Evolutionary conservation across 345 rosid species (phyloP).

Genomic region (Ceriops decandra): DNA sequence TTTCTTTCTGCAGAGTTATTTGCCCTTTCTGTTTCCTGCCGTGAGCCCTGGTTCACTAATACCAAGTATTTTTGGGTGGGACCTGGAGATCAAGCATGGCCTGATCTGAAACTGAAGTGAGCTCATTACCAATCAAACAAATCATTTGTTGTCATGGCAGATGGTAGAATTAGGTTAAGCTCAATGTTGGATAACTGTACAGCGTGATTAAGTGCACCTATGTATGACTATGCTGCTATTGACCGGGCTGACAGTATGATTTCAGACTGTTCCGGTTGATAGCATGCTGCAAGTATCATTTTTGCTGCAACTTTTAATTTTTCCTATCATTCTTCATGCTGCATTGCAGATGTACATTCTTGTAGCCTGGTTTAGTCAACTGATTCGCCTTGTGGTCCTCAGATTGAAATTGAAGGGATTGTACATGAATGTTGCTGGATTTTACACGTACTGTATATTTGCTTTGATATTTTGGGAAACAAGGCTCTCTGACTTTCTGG

Average conservation of each 20-base stretch:
- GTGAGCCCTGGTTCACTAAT: slow-evolving; percentile 84
- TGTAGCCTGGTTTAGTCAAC: slow-evolving; percentile 9
- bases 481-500: slow-evolving; percentile 59
- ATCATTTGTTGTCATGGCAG: not conserved
- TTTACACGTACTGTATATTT: slow-evolving; percentile 68
- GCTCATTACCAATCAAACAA: not conserved
- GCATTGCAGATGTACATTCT: not conserved
- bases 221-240: no score
- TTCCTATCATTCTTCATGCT: not conserved
- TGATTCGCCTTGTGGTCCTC: slow-evolving; percentile 15
- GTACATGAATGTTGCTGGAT: slow-evolving; percentile 74
- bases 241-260: no score
- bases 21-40: slow-evolving; percentile 64
- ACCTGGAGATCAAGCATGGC: slow-evolving; percentile 94
- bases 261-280: not conserved
- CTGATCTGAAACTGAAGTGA: slow-evolving; percentile 75
- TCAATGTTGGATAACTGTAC: not conserved
- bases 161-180: not conserved
- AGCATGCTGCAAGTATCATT: not conserved
- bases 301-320: not conserved
- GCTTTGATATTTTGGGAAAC: slow-evolving; percentile 91
- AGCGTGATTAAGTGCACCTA: no score
- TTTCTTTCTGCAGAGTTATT: slow-evolving; percentile 79
- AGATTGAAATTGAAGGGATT: slow-evolving; percentile 68
- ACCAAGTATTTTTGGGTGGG: slow-evolving; percentile 87